Conservation (phyloP, 2,329 filamentous ascomycete genomes). For the Sclerotinia trifoliorum region DNA sequence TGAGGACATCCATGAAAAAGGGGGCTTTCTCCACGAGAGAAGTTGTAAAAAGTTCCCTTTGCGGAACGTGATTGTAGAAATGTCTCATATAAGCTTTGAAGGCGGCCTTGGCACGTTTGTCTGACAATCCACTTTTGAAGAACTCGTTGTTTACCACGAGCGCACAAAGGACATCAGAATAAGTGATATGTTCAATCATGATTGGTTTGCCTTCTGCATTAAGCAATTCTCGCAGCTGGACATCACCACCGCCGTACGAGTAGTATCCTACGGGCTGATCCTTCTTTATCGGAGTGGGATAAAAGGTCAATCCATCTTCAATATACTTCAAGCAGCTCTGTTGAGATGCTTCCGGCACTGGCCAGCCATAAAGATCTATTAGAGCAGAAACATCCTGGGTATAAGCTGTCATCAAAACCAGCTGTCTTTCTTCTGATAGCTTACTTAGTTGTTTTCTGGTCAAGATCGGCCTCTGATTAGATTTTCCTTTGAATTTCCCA, state of each 20-base stretch:
- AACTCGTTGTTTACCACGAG: conserved; percentile 22
- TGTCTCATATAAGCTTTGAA: conserved; percentile 18
- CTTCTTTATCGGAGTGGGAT: neutral
- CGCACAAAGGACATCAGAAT: conserved; percentile 13
- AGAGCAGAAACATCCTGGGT: conserved; percentile 3
- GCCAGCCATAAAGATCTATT: conserved; percentile 21
- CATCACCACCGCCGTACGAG: neutral
- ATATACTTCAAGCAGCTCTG: neutral
- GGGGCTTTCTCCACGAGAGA: neutral
- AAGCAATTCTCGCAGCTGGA: conserved; percentile 9
- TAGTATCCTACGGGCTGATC: conserved; percentile 1
- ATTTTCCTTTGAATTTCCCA: neutral
- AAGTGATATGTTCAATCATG: conserved; percentile 19
- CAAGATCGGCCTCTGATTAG: neutral
- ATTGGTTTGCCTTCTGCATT: conserved; percentile 21
- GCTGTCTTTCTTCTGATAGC: neutral
- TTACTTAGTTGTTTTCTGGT: conserved; percentile 3
- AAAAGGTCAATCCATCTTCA: conserved; percentile 7
- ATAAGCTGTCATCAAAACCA: neutral
- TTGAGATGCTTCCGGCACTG: conserved; percentile 16
- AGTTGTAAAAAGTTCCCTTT: neutral
- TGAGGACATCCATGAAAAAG: neutral
- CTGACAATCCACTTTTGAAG: neutral
- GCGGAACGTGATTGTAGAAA: conserved; percentile 22
- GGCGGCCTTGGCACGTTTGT: conserved; percentile 19